These are phyloP conservation scores for Phoma sp. DNA, from an alignment of 2,329 filamentous ascomycete genomes.

Conservation along the genomic window DNA sequence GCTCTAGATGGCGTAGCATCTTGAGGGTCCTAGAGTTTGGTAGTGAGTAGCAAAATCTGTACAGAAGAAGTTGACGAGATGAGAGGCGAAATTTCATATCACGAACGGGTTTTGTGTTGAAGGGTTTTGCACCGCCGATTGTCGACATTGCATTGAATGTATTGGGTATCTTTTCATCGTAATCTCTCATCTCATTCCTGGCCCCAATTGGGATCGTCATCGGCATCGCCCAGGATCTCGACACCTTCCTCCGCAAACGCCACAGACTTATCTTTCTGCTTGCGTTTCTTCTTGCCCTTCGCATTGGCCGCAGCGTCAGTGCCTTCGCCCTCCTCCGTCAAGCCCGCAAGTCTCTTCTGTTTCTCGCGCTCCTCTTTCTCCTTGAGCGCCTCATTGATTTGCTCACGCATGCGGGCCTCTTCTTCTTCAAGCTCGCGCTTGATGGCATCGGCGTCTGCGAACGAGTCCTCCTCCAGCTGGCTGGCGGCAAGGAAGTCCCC, in stretches of 20 bases:
- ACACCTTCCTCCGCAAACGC: constrained; percentile 36
- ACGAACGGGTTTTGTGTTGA: too few species aligned
- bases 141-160: neutral
- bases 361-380: constrained; percentile 46
- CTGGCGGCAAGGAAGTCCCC: constrained; percentile 45
- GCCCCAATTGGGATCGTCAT: constrained; percentile 38
- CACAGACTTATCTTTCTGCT: constrained; percentile 35
- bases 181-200: constrained; percentile 11
- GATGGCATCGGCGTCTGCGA: constrained; percentile 46
- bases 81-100: too few species aligned
- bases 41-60: too few species aligned
- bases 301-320: constrained; percentile 23
- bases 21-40: too few species aligned
- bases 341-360: constrained; percentile 37
- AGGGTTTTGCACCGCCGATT: too few species aligned
- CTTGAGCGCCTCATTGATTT: constrained; percentile 45
- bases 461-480: constrained; percentile 43
- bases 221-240: constrained; percentile 36
- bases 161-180: constrained; percentile 13
- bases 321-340: constrained; percentile 24
- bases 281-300: constrained; percentile 41
- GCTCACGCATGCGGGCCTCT: constrained; percentile 34
- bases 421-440: constrained; percentile 37
- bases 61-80: too few species aligned
- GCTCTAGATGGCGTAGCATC: neutral